These are phyloP conservation scores for Hysterangium stoloniferum DNA, from an alignment of 768 basidiomycete genomes.

Conservation along the genomic window DNA sequence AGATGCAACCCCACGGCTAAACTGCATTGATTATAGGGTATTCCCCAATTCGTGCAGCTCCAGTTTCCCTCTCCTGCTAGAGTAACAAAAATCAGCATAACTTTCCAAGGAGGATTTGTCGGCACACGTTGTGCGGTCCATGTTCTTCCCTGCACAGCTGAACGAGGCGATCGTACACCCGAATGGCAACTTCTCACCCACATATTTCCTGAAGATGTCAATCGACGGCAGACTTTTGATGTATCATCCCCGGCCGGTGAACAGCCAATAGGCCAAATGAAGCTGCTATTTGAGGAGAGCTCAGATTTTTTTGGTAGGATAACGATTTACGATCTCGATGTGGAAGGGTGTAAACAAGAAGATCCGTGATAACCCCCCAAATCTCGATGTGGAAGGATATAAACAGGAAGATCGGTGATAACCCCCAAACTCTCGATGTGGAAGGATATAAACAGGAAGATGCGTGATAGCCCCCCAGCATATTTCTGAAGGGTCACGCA, in stretches of 20 bases:
- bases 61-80: slow-evolving; percentile 46
- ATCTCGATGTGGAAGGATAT: no score
- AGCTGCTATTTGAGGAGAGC: slow-evolving; percentile 68
- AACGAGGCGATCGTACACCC: slow-evolving; percentile 19
- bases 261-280: slow-evolving; percentile 32
- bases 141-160: slow-evolving; percentile 22
- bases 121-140: slow-evolving; percentile 56
- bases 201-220: slow-evolving; percentile 76
- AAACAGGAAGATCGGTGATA: no score
- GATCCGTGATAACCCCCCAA: no score
- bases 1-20: no score
- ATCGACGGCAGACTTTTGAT: slow-evolving; percentile 62
- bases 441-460: no score
- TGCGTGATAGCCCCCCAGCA: no score
- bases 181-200: slow-evolving; percentile 45
- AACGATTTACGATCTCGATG: slow-evolving; percentile 56
- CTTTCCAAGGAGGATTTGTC: slow-evolving; percentile 84
- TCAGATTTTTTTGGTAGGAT: slow-evolving; percentile 84
- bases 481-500: no score
- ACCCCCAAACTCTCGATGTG: no score
- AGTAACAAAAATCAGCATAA: slow-evolving; percentile 50
- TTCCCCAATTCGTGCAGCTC: slow-evolving; percentile 70
- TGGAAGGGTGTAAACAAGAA: no score
- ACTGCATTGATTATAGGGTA: slow-evolving; percentile 44
- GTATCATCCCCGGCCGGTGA: slow-evolving; percentile 24